Evolutionary conservation across 2,329 filamentous ascomycete species (phyloP), one percentile per base, ranked within the genome.

Genomic region (Malbranchea cinnamomea): DNA sequence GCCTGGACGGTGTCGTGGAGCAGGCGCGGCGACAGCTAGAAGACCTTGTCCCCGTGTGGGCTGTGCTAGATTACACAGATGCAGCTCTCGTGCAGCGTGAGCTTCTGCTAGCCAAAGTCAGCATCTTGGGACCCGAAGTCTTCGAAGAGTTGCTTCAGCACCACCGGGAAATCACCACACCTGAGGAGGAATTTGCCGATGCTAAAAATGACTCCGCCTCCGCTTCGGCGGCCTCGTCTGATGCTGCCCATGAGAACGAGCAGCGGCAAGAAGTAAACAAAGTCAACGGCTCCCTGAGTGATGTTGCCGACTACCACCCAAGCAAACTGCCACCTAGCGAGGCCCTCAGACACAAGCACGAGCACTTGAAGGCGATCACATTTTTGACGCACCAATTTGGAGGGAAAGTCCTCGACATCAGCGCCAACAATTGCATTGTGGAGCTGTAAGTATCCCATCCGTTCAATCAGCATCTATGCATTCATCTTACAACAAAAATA

Each of bases 311-410:
- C 54, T 98, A 84, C 60, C 89, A 98, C 56, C 89, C 89, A 2
- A 81, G 76, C 55, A 80, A 80, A 46, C 64, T 98, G 42, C 79
- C 81, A 28, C 70, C 76, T 33, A 91, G 80, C 47, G 77, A 98
- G 62, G 89, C 87, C 10, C 63, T 98, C 48, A 73, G 89, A 50
- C 81, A 94, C 59, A 98, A 98, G 67, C 85, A 95, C 54, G 83
- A 95, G 64, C 89, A 98, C 65, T 60, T 98, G 44, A 82, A 87
- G 63, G 84, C 80, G 34, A 93, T 98, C 49, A 98, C 89, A 33
- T 89, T 92, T 58, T 74, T 98, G 52, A 78, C 87, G 11, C 89
- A 98, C 62, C 89, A 98, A 50, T 98, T 98, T 48, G 85, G 85
- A 34, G 89, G 89, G 41, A 98, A 98, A 63, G 81, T 98, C 15